Percentiles rank a stretch among this genome's conserved stretches.
These are phyloP conservation scores for Tolypocladium ophioglossoides DNA, from an alignment of 2,329 filamentous ascomycete genomes.

Conservation along the genomic window DNA sequence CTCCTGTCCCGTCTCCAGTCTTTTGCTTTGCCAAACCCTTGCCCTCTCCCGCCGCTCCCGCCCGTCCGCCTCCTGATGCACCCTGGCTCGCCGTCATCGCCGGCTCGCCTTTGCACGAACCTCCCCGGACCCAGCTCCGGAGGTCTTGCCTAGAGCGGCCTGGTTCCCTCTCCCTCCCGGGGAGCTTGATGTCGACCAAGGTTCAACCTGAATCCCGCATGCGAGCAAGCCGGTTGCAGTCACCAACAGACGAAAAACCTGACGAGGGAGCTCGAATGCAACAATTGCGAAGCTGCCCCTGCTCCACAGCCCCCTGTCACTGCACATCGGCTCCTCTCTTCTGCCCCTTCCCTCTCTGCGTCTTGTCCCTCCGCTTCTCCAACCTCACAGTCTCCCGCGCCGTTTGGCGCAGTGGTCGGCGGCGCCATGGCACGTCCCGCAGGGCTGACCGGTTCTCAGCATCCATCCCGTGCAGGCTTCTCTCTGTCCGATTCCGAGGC, in stretches of 20 bases:
- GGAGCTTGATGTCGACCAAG: background rate
- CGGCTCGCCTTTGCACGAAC: background rate
- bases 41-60: background rate
- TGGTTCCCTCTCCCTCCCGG: background rate
- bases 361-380: background rate
- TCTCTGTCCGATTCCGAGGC: constrained; percentile 33
- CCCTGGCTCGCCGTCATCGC: background rate
- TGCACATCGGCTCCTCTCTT: background rate
- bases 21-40: background rate
- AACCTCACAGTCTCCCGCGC: background rate
- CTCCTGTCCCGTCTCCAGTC: background rate
- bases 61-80: background rate
- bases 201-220: background rate
- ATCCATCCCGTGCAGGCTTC: constrained; percentile 16
- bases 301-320: background rate
- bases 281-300: background rate
- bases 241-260: background rate
- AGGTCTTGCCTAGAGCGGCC: background rate
- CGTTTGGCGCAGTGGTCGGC: background rate
- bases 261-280: background rate
- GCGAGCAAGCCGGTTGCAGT: background rate
- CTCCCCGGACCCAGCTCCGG: background rate
- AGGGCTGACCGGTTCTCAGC: constrained; percentile 22
- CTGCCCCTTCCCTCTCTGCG: background rate
- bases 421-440: constrained; percentile 15